Percentiles rank a stretch among this genome's conserved stretches.
phyloP scores from a whole-genome alignment of 495 filamentous ascomycete species.

The Penicillium chermesinum region DNA sequence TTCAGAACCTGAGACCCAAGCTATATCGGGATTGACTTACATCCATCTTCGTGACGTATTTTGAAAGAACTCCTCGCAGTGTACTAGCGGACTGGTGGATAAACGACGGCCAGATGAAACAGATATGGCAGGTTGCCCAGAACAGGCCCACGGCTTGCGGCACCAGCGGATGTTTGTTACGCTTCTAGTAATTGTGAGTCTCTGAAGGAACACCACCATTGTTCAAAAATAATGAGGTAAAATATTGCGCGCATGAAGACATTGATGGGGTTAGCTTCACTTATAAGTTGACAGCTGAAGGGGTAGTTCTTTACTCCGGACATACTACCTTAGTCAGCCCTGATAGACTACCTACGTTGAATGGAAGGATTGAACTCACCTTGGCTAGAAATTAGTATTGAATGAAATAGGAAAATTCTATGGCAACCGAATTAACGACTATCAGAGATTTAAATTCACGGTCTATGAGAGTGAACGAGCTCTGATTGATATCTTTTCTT shows the following conservation, averaged over 20 bases:
- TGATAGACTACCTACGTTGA: neutral
- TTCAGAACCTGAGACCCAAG: constrained; percentile 7
- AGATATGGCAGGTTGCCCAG: constrained; percentile 12
- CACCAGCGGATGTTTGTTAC: constrained; percentile 8
- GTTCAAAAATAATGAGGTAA: constrained; percentile 5
- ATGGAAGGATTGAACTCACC: neutral
- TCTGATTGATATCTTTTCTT: neutral
- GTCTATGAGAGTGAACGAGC: neutral
- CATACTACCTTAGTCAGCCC: neutral
- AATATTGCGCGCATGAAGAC: neutral
- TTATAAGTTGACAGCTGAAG: neutral
- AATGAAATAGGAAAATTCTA: neutral
- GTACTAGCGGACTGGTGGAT: constrained; percentile 17
- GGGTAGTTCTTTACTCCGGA: neutral
- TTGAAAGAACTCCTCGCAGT: constrained; percentile 21
- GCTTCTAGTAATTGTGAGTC: constrained; percentile 12
- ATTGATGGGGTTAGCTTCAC: neutral
- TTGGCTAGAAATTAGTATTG: neutral
- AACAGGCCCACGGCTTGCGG: constrained; percentile 12
- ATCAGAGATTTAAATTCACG: neutral
- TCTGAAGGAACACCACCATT: constrained; percentile 8
- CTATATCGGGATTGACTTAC: constrained; percentile 8
- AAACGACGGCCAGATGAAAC: constrained; percentile 13
- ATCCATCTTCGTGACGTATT: constrained; percentile 28
- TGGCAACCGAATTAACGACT: neutral